Base-by-base conservation (phyloP, 805 yeast genomes). In the Scheffersomyces amazonensis region DNA sequence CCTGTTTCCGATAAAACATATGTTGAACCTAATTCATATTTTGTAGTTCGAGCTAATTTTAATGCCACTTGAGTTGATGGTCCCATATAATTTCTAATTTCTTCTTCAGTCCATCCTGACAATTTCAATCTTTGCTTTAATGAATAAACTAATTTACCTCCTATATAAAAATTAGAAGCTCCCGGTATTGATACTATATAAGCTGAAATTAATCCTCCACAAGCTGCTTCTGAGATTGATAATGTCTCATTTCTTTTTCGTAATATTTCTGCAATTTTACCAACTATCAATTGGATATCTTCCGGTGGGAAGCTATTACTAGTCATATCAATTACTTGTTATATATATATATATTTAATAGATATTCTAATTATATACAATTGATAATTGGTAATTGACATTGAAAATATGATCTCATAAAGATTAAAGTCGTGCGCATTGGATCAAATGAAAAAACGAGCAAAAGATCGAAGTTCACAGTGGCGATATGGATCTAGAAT, bases 1-100 rank as follows among this genome's bases (percentile, higher is more conserved):
- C 96, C 96, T 1, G 93, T 82, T 58, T 87, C 96, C 1, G 90
- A 81, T 15, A 87, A 67, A 3, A 87, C 88, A 60, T 80, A 87
- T 0, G 90, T 84, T 2, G 89, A 80, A 0, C 95, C 95, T 47
- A 87, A 71, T 55, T 87, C 96, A 43, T 87, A 76, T 52, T 82
- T 73, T 39, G 89, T 69, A 46, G 85, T 86, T 36, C 96, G 70
- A 2, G 96, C 96, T 47, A 87, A 67, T 50, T 86, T 74, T 43
- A 79, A 55, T 2, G 85, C 95, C 13, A 85, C 95, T 32, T 70
- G 73, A 49, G 82, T 88, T 29, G 83, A 74, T 3, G 96, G 95
- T 2, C 95, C 96, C 31, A 90, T 85, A 56, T 87, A 88, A 39
- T 70, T 69, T 23, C 69, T 60, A 17, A 88, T 83, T 35, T 87